Conservation (phyloP, 805 yeast species). For the Teunomyces lycoperdinae region DNA sequence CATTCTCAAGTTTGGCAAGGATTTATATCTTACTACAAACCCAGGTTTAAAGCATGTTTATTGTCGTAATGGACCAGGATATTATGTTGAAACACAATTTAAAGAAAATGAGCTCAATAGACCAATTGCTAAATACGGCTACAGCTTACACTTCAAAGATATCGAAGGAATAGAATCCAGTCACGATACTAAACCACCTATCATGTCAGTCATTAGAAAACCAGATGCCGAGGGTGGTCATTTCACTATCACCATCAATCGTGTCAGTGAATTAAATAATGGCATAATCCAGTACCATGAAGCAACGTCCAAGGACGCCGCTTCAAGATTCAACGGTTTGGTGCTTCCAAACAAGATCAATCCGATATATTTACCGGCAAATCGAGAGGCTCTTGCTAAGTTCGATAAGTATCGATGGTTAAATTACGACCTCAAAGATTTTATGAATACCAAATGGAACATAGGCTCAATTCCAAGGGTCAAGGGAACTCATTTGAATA, state of each 20-base stretch:
- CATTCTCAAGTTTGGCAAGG: slow-evolving; percentile 50
- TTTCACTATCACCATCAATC: slow-evolving; percentile 23
- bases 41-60: slow-evolving; percentile 60
- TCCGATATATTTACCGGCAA: slow-evolving; percentile 20
- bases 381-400: slow-evolving; percentile 7
- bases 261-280: slow-evolving; percentile 9
- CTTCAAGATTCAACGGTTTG: slow-evolving; percentile 23
- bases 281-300: slow-evolving; percentile 4
- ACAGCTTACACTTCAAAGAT: slow-evolving; percentile 25
- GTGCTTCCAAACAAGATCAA: slow-evolving; percentile 23
- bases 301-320: not conserved
- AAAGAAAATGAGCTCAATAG: slow-evolving; percentile 12
- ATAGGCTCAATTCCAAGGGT: slow-evolving; percentile 47
- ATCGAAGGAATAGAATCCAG: slow-evolving; percentile 14
- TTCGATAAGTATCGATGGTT: slow-evolving; percentile 7
- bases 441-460: slow-evolving; percentile 16
- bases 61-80: slow-evolving; percentile 63
- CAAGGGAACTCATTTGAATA: slow-evolving; percentile 25
- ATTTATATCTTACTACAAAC: slow-evolving; percentile 62
- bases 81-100: slow-evolving; percentile 44
- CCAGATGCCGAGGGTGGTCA: slow-evolving; percentile 27
- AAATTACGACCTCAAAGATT: slow-evolving; percentile 28
- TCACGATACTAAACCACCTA: slow-evolving; percentile 16
- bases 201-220: slow-evolving; percentile 26
- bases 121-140: slow-evolving; percentile 18